Evolutionary conservation across 2,329 filamentous ascomycete genomes (phyloP).

Genomic region (Fusarium pseudoanthophilum): DNA sequence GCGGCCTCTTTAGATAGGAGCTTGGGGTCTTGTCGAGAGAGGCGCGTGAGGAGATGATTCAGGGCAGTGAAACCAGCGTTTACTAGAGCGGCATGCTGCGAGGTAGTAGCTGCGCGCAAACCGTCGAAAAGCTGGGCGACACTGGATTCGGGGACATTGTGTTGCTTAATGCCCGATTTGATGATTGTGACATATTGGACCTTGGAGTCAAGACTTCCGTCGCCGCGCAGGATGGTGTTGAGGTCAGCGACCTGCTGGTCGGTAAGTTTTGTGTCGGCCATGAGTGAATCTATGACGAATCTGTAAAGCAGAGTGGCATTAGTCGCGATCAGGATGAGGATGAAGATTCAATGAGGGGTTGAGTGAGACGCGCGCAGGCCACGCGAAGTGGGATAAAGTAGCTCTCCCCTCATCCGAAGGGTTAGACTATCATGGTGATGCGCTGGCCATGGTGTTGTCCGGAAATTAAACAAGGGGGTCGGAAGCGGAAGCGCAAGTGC

Average conservation of each 20-base stretch:
- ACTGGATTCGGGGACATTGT: slow-evolving; percentile 81
- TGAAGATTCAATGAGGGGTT: slow-evolving; percentile 1
- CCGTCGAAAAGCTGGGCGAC: slow-evolving; percentile 84
- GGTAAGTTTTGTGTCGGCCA: slow-evolving; percentile 67
- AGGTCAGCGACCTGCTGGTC: slow-evolving; percentile 69
- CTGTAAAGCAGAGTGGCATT: slow-evolving; percentile 18
- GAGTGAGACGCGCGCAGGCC: slow-evolving; percentile 14
- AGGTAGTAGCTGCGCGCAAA: slow-evolving; percentile 77
- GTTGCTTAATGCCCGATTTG: slow-evolving; percentile 92
- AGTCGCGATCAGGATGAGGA: slow-evolving; percentile 17
- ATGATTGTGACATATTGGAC: slow-evolving; percentile 76
- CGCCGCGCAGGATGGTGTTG: slow-evolving; percentile 64
- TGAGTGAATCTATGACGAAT: slow-evolving; percentile 43
- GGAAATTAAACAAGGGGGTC: slow-evolving; percentile 18
- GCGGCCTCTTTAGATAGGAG: slow-evolving; percentile 75
- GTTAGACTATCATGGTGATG: slow-evolving; percentile 25
- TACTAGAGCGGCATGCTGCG: slow-evolving; percentile 80
- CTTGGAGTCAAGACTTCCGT: slow-evolving; percentile 75
- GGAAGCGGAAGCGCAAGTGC: not conserved
- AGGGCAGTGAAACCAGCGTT: slow-evolving; percentile 89
- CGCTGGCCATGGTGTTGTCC: slow-evolving; percentile 28
- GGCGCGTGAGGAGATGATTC: slow-evolving; percentile 85
- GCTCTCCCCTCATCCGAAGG: slow-evolving; percentile 16
- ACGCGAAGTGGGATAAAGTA: slow-evolving; percentile 31
- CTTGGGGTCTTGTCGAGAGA: slow-evolving; percentile 86